A percentile compares a stretch with the other conserved stretches of the same genome.
These are phyloP conservation scores for Coccinonectria pachysandricola DNA, from an alignment of 2,329 filamentous ascomycete genomes.

Conservation along the genomic window DNA sequence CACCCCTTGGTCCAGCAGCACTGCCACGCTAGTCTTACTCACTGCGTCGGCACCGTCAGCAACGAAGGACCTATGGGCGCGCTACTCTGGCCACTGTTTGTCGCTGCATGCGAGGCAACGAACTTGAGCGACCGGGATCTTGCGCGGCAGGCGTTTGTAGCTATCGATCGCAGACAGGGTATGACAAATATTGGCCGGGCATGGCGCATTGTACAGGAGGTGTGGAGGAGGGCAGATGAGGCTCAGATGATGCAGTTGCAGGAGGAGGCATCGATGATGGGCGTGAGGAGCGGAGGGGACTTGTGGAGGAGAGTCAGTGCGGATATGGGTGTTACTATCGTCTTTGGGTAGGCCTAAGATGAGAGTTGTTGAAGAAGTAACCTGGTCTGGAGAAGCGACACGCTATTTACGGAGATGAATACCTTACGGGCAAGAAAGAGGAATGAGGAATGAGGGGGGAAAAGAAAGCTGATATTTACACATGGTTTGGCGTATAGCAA, in stretches of 20 bases:
- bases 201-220: conserved; percentile 50
- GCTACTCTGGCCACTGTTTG: conserved; percentile 55
- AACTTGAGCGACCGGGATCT: conserved; percentile 38
- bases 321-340: conserved; percentile 48
- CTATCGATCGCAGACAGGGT: conserved; percentile 46
- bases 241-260: conserved; percentile 17
- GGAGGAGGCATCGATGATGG: conserved; percentile 11
- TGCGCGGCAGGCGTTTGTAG: conserved; percentile 40
- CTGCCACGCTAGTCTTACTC: conserved; percentile 36
- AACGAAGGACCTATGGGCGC: conserved; percentile 52
- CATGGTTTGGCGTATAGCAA: no score
- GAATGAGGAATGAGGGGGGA: no score
- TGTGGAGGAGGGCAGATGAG: conserved; percentile 46
- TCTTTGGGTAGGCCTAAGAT: conserved; percentile 49
- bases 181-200: conserved; percentile 56
- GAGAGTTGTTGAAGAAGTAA: neutral
- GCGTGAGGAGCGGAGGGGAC: conserved; percentile 23
- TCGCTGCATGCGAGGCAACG: conserved; percentile 50
- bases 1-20: conserved; percentile 45
- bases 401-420: no score
- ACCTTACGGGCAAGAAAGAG: no score
- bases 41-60: conserved; percentile 45
- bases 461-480: no score
- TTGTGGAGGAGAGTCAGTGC: conserved; percentile 47
- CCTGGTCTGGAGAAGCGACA: conserved; percentile 11